Evolutionary conservation across 441 rosid species (phyloP).

Genomic region (Croton setiger): DNA sequence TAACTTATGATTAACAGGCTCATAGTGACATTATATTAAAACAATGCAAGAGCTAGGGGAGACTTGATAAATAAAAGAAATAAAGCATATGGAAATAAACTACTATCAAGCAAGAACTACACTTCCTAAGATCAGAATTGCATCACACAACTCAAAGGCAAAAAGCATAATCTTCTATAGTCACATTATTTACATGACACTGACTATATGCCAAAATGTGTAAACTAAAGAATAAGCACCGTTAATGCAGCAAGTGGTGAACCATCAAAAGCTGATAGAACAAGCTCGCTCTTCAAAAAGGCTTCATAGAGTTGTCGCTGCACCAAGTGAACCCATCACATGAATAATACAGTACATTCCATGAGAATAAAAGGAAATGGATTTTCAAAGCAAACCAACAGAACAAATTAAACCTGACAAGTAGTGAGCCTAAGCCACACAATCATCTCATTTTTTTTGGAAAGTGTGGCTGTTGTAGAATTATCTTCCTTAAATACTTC

Average conservation of each 20-base stretch:
- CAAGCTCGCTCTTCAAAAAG: constrained; percentile 81
- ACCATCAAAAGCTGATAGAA: constrained; percentile 92
- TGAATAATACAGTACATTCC: constrained; percentile 14
- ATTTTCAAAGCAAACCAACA: constrained; percentile 5
- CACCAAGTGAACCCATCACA: constrained; percentile 19
- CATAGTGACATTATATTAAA: background rate
- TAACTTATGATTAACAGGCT: background rate
- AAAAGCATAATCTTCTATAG: too few species aligned
- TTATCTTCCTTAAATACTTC: constrained; percentile 73
- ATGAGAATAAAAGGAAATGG: constrained; percentile 17
- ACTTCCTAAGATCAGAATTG: too few species aligned
- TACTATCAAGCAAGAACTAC: too few species aligned
- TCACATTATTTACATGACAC: too few species aligned
- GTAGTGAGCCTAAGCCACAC: constrained; percentile 85
- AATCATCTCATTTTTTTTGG: constrained; percentile 85
- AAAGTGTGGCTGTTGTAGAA: constrained; percentile 54
- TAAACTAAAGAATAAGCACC: constrained; percentile 42
- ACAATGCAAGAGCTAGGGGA: too few species aligned
- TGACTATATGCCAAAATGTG: background rate
- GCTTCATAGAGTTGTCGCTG: constrained; percentile 91
- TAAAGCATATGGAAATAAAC: too few species aligned
- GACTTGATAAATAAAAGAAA: too few species aligned
- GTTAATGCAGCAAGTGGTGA: constrained; percentile 97
- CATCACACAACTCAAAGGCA: too few species aligned
- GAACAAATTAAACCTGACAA: constrained; percentile 62